These are phyloP conservation scores for Thelonectria rubi DNA, from an alignment of 2,329 filamentous ascomycete species.

Conservation along the genomic window DNA sequence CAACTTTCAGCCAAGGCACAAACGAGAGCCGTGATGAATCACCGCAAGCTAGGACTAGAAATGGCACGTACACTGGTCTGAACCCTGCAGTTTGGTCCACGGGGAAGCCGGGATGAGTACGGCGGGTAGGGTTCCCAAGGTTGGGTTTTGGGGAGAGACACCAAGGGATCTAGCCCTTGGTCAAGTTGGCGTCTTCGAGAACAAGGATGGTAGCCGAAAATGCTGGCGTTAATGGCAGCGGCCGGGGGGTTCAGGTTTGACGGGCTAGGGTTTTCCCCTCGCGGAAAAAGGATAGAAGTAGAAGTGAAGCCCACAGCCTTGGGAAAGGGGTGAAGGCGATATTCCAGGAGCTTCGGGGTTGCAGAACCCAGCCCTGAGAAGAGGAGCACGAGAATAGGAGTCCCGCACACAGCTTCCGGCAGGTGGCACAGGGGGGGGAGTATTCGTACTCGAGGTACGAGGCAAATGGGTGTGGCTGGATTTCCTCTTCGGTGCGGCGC, in stretches of 20 bases:
- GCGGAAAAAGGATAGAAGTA: constrained; percentile 8
- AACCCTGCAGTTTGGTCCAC: constrained; percentile 35
- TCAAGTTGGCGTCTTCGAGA: background rate
- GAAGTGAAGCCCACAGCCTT: constrained; percentile 11
- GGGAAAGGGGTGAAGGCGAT: background rate
- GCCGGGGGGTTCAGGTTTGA: constrained; percentile 10
- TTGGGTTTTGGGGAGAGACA: constrained; percentile 26
- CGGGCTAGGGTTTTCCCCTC: constrained; percentile 7
- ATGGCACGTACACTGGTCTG: constrained; percentile 37
- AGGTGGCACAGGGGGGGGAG: constrained; percentile 20
- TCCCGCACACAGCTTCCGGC: constrained; percentile 8
- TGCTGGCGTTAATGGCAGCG: constrained; percentile 11
- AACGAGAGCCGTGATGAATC: constrained; percentile 27
- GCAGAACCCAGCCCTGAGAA: background rate
- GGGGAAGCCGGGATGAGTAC: constrained; percentile 37
- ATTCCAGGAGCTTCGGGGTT: background rate
- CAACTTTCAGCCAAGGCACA: constrained; percentile 35
- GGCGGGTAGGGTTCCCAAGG: constrained; percentile 23
- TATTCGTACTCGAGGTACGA: constrained; percentile 3
- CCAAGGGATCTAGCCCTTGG: constrained; percentile 25
- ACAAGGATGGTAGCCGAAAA: constrained; percentile 19
- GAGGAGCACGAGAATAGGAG: background rate
- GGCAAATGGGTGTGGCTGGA: constrained; percentile 6
- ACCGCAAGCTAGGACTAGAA: constrained; percentile 28
- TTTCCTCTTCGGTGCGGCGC: background rate